Evolutionary conservation across 345 rosid genomes (phyloP).

Genomic region (Pelargonium nanum): DNA sequence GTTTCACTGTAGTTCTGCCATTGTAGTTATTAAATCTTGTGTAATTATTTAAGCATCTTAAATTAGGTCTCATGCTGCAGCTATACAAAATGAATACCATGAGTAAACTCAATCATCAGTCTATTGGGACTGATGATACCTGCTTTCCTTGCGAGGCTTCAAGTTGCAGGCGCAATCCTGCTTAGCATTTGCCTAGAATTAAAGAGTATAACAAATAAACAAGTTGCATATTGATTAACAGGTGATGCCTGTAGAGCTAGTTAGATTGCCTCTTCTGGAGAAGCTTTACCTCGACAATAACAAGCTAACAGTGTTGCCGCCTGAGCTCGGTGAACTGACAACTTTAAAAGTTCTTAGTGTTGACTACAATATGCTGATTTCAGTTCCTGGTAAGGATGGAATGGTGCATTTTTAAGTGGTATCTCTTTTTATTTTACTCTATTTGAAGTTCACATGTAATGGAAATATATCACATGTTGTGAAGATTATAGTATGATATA

Average conservation of each 20-base stretch:
- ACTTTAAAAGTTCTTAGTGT: constrained; percentile 63
- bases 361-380: constrained; percentile 66
- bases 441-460: too few species aligned
- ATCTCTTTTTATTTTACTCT: neutral
- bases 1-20: too few species aligned
- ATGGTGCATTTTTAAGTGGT: neutral
- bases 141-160: too few species aligned
- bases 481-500: too few species aligned
- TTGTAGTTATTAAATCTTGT: too few species aligned
- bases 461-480: too few species aligned
- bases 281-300: constrained; percentile 84
- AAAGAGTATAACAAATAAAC: neutral
- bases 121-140: too few species aligned
- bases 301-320: constrained; percentile 66
- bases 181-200: neutral
- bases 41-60: neutral
- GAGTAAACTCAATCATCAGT: neutral
- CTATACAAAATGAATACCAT: neutral
- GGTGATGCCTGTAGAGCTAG: constrained; percentile 77
- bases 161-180: too few species aligned
- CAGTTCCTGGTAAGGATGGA: constrained; percentile 76
- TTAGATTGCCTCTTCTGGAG: constrained; percentile 72
- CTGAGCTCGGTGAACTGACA: constrained; percentile 76
- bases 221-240: constrained; percentile 17
- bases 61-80: neutral